Conservation (phyloP, 2,329 filamentous ascomycete species). For the Hypoxylon sp. region DNA sequence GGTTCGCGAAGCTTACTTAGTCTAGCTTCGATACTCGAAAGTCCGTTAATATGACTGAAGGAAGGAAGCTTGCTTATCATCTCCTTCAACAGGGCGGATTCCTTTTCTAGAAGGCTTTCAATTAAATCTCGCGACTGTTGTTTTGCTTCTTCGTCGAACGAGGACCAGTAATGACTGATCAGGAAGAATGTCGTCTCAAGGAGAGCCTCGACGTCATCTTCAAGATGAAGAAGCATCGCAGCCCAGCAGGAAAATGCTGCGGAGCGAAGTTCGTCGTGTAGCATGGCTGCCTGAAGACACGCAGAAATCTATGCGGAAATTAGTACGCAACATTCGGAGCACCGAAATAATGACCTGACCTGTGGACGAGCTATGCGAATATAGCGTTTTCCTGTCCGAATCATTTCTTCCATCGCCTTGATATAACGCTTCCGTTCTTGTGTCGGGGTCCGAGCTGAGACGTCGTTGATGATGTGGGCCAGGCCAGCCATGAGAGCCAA, state of each 20-base stretch:
- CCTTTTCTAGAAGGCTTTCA: conserved; percentile 71
- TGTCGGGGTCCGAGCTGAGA: conserved; percentile 63
- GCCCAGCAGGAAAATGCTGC: conserved; percentile 87
- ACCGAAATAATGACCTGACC: conserved; percentile 59
- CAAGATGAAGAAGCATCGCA: conserved; percentile 78
- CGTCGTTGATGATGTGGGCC: conserved; percentile 81
- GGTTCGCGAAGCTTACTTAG: conserved; percentile 73
- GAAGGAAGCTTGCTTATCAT: conserved; percentile 83
- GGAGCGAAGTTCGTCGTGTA: conserved; percentile 78
- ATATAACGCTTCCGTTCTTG: conserved; percentile 82
- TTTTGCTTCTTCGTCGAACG: conserved; percentile 71
- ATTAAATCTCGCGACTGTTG: conserved; percentile 72
- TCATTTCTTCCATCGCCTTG: conserved; percentile 87
- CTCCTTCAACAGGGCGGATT: conserved; percentile 70
- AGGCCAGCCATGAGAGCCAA: conserved; percentile 88
- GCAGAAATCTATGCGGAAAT: conserved; percentile 76
- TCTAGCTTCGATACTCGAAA: conserved; percentile 75
- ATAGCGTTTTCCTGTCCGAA: conserved; percentile 77
- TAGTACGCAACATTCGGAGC: conserved; percentile 34
- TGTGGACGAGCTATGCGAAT: conserved; percentile 87
- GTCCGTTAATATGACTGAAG: conserved; percentile 74
- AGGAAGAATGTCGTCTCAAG: conserved; percentile 92
- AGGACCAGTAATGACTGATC: conserved; percentile 82
- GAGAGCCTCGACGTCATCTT: conserved; percentile 80
- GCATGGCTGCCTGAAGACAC: conserved; percentile 87